These are phyloP conservation scores for Crithidia fasciculata DNA, from an alignment of 208 protist genomes.

Conservation along the genomic window DNA sequence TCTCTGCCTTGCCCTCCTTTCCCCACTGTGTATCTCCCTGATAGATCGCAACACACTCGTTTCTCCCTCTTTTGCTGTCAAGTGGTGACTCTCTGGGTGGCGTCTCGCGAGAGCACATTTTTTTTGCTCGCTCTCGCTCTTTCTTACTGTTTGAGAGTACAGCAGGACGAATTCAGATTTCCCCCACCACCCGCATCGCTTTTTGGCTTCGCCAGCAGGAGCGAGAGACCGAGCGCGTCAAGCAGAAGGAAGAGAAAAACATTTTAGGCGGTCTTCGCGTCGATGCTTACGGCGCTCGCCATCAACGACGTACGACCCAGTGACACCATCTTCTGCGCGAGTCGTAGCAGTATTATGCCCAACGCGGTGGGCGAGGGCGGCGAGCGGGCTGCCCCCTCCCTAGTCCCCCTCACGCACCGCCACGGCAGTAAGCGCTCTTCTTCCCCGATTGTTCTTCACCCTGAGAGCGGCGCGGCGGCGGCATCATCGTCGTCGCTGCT, in stretches of 20 bases:
- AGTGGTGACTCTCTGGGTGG: no score
- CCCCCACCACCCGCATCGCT: no score
- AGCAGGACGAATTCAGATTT: no score
- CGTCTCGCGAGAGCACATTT: neutral
- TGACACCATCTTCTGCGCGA: neutral
- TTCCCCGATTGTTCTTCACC: neutral
- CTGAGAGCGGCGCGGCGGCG: neutral
- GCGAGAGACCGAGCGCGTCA: no score
- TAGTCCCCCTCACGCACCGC: slow-evolving; percentile 2
- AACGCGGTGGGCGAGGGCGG: neutral
- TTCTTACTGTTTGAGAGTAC: neutral
- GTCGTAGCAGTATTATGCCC: neutral
- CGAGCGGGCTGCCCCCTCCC: neutral
- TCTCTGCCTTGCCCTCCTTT: neutral
- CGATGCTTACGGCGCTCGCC: slow-evolving; percentile 13
- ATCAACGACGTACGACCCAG: neutral
- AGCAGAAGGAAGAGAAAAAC: no score
- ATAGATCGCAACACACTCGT: neutral
- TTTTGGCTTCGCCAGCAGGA: no score
- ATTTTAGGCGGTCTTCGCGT: neutral
- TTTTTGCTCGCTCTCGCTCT: neutral
- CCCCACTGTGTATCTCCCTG: neutral
- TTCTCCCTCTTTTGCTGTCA: neutral
- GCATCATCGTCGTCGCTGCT: neutral
- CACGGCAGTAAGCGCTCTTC: slow-evolving; percentile 8